Conservation (phyloP, 768 basidiomycete species). For the Amanita thiersii region DNA sequence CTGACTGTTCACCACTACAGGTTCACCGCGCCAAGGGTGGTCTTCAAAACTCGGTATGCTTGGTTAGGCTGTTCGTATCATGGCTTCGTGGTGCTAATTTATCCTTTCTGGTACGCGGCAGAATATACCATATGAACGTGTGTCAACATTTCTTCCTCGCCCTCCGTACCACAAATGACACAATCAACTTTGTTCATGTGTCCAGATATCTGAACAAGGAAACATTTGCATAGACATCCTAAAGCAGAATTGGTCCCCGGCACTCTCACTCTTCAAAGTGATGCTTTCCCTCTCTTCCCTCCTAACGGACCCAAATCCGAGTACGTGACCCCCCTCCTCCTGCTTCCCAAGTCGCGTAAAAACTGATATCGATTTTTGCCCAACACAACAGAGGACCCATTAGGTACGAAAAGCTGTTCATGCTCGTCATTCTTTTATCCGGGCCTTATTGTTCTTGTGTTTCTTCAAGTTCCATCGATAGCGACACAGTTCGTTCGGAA, state of each 20-base stretch:
- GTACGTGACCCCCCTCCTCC: conserved; percentile 34
- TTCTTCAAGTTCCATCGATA: conserved; percentile 52
- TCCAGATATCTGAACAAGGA: conserved; percentile 63
- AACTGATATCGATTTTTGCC: conserved; percentile 10
- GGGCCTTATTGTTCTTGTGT: not conserved
- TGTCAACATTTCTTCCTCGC: conserved; percentile 15
- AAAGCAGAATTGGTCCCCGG: conserved; percentile 92
- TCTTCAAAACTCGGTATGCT: conserved; percentile 62
- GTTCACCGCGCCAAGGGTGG: conserved; percentile 73
- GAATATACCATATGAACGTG: conserved; percentile 86
- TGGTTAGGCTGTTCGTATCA: not conserved
- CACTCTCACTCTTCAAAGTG: conserved; percentile 89
- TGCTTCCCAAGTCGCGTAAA: not conserved
- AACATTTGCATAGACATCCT: conserved; percentile 85
- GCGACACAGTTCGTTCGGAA: conserved; percentile 62
- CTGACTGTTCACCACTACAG: conserved; percentile 24
- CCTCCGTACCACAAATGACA: not conserved
- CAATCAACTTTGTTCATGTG: conserved; percentile 1
- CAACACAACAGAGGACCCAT: conserved; percentile 48
- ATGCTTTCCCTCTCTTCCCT: conserved; percentile 90
- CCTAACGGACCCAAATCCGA: conserved; percentile 89
- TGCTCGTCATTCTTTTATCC: not conserved
- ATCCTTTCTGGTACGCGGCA: conserved; percentile 16
- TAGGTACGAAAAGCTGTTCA: conserved; percentile 44
- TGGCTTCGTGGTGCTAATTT: not conserved